Percentiles rank a stretch among this genome's conserved stretches.
Evolutionary conservation across 2,329 filamentous ascomycete species (phyloP).

Genomic region (Aspergillus bombycis): DNA sequence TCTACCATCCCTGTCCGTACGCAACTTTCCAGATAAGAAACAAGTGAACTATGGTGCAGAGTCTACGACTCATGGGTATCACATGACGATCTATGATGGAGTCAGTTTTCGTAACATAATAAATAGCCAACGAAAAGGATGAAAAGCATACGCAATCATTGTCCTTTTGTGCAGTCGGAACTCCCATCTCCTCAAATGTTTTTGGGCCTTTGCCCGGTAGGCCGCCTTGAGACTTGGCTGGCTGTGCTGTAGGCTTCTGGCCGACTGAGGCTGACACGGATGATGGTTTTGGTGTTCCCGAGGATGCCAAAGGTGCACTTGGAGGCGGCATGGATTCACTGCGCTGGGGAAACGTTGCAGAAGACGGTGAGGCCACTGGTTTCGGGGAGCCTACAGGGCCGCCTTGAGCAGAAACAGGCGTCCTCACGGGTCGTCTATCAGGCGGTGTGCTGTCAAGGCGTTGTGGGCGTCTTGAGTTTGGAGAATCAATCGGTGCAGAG

Average conservation of each 20-base stretch:
- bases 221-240: constrained; percentile 34
- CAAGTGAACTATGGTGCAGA: constrained; percentile 19
- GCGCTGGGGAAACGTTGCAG: constrained; percentile 38
- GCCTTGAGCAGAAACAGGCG: constrained; percentile 31
- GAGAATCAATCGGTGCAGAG: constrained; percentile 48
- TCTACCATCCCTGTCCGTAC: constrained; percentile 3
- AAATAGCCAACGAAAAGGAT: neutral
- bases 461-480: constrained; percentile 36
- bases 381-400: constrained; percentile 31
- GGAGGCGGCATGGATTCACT: constrained; percentile 34
- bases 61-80: constrained; percentile 34
- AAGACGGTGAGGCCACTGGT: constrained; percentile 32
- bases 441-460: constrained; percentile 31
- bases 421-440: constrained; percentile 36
- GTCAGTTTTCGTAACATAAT: constrained; percentile 15
- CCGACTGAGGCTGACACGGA: constrained; percentile 33
- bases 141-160: constrained; percentile 76
- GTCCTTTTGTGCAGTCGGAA: constrained; percentile 81
- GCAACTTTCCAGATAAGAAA: constrained; percentile 21
- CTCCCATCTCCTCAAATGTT: constrained; percentile 98
- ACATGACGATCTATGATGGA: constrained; percentile 43
- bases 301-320: constrained; percentile 45
- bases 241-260: constrained; percentile 40
- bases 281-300: constrained; percentile 41
- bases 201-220: constrained; percentile 76